A percentile compares a stretch with the other conserved stretches of the same genome.
phyloP scores from a whole-genome alignment of 2,329 filamentous ascomycete species.

The Myriosclerotinia scirpicola region DNA sequence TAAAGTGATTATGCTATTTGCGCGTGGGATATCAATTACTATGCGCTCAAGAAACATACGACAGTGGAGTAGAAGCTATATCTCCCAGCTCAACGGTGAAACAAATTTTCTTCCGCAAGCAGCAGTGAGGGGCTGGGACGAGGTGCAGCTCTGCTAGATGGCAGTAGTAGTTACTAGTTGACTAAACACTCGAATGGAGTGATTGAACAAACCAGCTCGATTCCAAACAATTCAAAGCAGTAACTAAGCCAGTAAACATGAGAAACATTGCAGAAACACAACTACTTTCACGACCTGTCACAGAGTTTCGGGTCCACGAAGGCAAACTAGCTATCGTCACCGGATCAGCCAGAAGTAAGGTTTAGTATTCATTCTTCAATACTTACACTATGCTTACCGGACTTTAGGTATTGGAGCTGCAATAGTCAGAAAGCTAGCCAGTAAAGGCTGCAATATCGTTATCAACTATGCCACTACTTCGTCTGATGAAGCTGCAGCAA shows the following conservation, averaged over 20 bases:
- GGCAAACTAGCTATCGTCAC: constrained; percentile 77
- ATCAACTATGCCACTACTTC: constrained; percentile 63
- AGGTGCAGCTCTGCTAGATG: neutral
- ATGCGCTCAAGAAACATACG: neutral
- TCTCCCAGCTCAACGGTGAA: neutral
- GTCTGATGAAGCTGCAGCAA: constrained; percentile 51
- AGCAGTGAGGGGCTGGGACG: neutral
- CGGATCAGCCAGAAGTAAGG: constrained; percentile 68
- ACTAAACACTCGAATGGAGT: neutral
- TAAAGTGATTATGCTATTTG: too few relatives aligned
- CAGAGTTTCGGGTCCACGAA: constrained; percentile 49
- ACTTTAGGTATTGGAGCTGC: constrained; percentile 64
- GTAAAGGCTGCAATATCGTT: constrained; percentile 60
- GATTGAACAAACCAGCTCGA: neutral
- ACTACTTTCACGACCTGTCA: constrained; percentile 23
- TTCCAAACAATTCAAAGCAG: neutral
- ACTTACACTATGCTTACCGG: constrained; percentile 13
- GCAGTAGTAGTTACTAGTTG: neutral
- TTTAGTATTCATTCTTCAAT: neutral
- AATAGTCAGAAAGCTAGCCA: constrained; percentile 63
- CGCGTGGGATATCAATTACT: neutral
- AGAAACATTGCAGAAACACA: neutral
- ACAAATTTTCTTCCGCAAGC: neutral
- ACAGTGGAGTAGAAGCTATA: neutral
- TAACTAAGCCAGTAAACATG: constrained; percentile 4